A percentile compares a stretch with the other conserved stretches of the same genome.
Evolutionary conservation across 2,329 filamentous ascomycete species (phyloP).

Genomic region (Aphanocladium album): DNA sequence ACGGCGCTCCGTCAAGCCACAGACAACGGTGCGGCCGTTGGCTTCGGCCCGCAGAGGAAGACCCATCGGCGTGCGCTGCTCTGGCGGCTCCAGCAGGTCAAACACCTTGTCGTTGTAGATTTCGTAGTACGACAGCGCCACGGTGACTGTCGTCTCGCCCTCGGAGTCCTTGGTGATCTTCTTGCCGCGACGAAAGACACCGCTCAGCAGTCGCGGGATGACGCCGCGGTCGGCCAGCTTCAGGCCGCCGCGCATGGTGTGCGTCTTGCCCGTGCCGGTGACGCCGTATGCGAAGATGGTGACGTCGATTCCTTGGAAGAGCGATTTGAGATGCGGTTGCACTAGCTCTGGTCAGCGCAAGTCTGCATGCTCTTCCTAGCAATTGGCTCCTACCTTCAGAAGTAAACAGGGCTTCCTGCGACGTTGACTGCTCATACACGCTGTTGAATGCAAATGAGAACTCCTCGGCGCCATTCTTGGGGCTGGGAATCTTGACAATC

Average conservation of each 20-base stretch:
- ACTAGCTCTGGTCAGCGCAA: slow-evolving; percentile 46
- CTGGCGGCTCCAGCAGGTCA: slow-evolving; percentile 80
- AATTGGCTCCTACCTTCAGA: slow-evolving; percentile 60
- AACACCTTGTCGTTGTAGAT: slow-evolving; percentile 97
- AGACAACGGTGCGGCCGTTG: slow-evolving; percentile 79
- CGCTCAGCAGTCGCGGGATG: slow-evolving; percentile 79
- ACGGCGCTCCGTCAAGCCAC: slow-evolving; percentile 75
- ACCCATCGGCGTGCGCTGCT: slow-evolving; percentile 78
- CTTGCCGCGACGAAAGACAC: slow-evolving; percentile 77
- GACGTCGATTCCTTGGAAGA: slow-evolving; percentile 84
- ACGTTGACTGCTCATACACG: slow-evolving; percentile 75
- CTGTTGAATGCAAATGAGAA: slow-evolving; percentile 94
- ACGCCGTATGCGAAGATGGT: slow-evolving; percentile 92
- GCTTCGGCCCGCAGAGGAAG: slow-evolving; percentile 81
- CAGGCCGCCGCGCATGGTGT: slow-evolving; percentile 91
- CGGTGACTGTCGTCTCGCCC: slow-evolving; percentile 64
- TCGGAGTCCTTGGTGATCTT: slow-evolving; percentile 77
- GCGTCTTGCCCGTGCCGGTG: slow-evolving; percentile 90
- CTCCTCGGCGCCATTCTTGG: slow-evolving; percentile 85
- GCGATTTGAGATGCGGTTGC: slow-evolving; percentile 80
- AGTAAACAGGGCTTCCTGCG: slow-evolving; percentile 84
- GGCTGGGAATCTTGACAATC: slow-evolving; percentile 84
- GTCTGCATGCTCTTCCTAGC: not conserved
- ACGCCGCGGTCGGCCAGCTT: slow-evolving; percentile 80
- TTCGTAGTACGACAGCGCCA: slow-evolving; percentile 86